phyloP scores from a whole-genome alignment of 2,329 filamentous ascomycete species.

The Zymoseptoria crescenta region DNA sequence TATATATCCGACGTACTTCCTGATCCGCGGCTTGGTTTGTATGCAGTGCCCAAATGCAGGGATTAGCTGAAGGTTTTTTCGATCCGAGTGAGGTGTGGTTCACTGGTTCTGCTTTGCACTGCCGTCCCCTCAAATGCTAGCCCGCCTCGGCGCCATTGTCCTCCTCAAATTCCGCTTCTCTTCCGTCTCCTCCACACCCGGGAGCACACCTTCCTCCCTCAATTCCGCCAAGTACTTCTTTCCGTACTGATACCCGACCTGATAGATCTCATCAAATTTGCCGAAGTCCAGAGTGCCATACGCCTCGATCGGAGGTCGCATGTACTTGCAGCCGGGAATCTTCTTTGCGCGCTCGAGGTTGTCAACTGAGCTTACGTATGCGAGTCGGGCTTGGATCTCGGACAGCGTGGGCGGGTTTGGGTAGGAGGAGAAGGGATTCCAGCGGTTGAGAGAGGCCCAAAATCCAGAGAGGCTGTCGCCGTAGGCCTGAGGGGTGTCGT shows the following conservation, averaged over 20 bases:
- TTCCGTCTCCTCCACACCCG: slow-evolving; percentile 45
- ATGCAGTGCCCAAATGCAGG: not conserved
- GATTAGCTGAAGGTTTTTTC: too few species aligned
- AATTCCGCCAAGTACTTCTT: slow-evolving; percentile 70
- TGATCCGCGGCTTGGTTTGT: too few species aligned
- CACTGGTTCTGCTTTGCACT: not conserved
- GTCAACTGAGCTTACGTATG: slow-evolving; percentile 91
- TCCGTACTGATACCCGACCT: slow-evolving; percentile 79
- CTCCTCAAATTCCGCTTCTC: slow-evolving; percentile 44
- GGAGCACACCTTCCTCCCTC: slow-evolving; percentile 68
- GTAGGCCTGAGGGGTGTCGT: slow-evolving; percentile 83
- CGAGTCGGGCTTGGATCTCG: slow-evolving; percentile 89
- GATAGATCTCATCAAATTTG: slow-evolving; percentile 95
- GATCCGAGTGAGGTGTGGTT: too few species aligned
- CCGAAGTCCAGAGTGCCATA: slow-evolving; percentile 95
- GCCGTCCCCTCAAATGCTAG: slow-evolving; percentile 34
- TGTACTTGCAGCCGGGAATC: slow-evolving; percentile 85
- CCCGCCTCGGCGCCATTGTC: slow-evolving; percentile 45
- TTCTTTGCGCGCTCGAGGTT: slow-evolving; percentile 89
- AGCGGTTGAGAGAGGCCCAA: slow-evolving; percentile 91
- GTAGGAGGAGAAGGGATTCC: slow-evolving; percentile 86
- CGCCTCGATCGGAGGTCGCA: slow-evolving; percentile 86
- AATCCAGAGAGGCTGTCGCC: slow-evolving; percentile 91
- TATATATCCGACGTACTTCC: too few species aligned
- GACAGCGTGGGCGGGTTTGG: slow-evolving; percentile 91